Base-by-base conservation (phyloP, 2,329 filamentous ascomycete genomes). In the Nakataea oryzae region DNA sequence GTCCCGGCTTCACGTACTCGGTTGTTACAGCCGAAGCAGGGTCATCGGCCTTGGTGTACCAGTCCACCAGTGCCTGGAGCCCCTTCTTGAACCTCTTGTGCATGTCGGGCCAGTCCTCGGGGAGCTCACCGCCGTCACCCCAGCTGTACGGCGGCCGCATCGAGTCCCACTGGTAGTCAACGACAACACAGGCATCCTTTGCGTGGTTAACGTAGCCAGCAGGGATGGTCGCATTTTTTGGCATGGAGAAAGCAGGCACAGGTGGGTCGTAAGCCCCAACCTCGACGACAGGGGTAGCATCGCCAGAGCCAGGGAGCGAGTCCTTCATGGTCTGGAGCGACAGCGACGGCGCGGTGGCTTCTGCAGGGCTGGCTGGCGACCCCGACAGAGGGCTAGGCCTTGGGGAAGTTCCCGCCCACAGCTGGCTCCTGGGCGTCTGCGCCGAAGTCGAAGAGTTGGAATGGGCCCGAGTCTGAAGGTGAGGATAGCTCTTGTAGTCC, bases 101-200 rank as follows among this genome's bases (percentile, higher is more conserved):
- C 95, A 99, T 97, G 3, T 86, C 81, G 32, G 91, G 89, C 95
- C 95, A 99, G 74, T 97, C 95, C 74, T 99, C 95, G 1, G 91
- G 92, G 68, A 91, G 90, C 56, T 88, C 83, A 54, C 93, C 95
- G 12, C 93, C 93, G 69, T 91, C 87, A 8, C 93, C 93, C 89
- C 95, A 97, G 65, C 87, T 80, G 56, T 91, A 81, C 0, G 90
- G 86, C 3, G 82, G 78, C 17, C 89, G 83, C 81, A 93, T 93
- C 64, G 93, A 97, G 70, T 99, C 93, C 93, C 95, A 99, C 68
- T 93, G 89, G 69, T 91, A 96, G 74, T 99, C 95, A n/a, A 97
- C 82, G 60, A 89, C 83, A 6, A 90, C 81, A 70, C 92, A 97
- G 14, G 88, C 86, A 71, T 97, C 91, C 65, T 92, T 85, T 11